Evolutionary conservation across 2,329 filamentous ascomycete species (phyloP).

Genomic region (Tolypocladium ophioglossoides): DNA sequence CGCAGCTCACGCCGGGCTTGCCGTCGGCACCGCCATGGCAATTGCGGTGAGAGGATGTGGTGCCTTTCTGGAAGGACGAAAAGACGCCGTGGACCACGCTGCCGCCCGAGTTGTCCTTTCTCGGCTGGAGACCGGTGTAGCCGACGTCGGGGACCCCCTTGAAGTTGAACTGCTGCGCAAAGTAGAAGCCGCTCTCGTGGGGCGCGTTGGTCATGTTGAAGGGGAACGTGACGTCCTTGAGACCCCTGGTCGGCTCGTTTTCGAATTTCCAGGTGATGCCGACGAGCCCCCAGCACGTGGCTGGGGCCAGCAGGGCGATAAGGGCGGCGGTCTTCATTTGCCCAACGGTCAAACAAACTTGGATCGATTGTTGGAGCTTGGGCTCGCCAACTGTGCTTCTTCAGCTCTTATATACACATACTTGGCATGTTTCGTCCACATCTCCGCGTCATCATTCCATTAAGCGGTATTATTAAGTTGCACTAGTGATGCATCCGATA

Average conservation of each 20-base stretch:
- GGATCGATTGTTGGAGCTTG: neutral
- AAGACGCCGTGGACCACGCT: slow-evolving; percentile 8
- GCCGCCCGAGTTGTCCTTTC: slow-evolving; percentile 4
- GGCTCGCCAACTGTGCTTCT: neutral
- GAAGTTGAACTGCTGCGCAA: slow-evolving; percentile 10
- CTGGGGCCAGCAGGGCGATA: no score
- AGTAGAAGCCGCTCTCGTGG: slow-evolving; percentile 9
- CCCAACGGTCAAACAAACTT: no score
- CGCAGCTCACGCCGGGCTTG: slow-evolving; percentile 11
- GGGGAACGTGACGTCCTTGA: slow-evolving; percentile 8
- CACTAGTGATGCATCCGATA: no score
- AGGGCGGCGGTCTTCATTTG: no score
- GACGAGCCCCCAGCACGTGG: no score
- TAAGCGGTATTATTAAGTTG: no score
- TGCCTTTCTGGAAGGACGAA: slow-evolving; percentile 8
- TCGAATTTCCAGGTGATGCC: neutral
- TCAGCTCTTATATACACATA: neutral
- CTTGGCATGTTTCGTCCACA: no score
- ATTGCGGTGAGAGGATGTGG: slow-evolving; percentile 4
- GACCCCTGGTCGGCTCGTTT: neutral
- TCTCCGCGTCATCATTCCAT: no score
- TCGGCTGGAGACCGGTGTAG: slow-evolving; percentile 10
- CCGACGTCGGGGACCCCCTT: slow-evolving; percentile 1
- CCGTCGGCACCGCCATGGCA: slow-evolving; percentile 14
- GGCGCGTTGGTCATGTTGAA: slow-evolving; percentile 6